These are phyloP conservation scores for Tieghemiomyces parasiticus DNA, from an alignment of 192 early-diverging fungal species.

Conservation along the genomic window DNA sequence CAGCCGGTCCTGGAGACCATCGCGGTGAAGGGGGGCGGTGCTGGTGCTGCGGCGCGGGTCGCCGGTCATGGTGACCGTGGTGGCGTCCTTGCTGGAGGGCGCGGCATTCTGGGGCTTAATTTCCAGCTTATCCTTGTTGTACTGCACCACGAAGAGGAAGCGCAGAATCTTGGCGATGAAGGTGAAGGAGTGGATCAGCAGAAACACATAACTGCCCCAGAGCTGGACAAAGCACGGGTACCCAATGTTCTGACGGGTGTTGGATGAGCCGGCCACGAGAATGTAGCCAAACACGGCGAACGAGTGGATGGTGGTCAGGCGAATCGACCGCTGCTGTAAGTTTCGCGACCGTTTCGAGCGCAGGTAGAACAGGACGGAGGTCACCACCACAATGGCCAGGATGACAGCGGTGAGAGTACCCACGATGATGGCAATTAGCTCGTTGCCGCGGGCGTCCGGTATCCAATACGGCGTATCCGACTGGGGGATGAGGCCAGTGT, in stretches of 20 bases:
- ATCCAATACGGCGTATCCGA: neutral
- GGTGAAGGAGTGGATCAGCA: neutral
- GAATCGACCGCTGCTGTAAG: neutral
- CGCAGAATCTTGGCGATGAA: slow-evolving; percentile 2
- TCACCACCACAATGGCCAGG: neutral
- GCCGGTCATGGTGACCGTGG: no score
- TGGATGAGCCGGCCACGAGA: neutral
- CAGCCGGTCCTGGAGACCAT: neutral
- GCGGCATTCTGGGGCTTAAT: neutral
- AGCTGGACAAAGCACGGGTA: slow-evolving; percentile 9
- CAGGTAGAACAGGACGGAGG: slow-evolving; percentile 1
- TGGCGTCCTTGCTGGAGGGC: neutral
- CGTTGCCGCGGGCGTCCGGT: neutral
- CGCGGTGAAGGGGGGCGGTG: no score
- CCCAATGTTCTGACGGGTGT: slow-evolving; percentile 5
- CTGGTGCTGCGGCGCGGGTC: neutral
- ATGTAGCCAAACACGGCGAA: neutral
- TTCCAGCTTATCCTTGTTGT: neutral
- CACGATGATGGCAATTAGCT: neutral
- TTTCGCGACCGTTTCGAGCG: no score
- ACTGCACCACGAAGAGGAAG: slow-evolving; percentile 3
- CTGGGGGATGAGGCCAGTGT: neutral
- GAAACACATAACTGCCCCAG: neutral
- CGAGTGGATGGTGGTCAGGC: neutral
- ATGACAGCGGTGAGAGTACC: neutral